phyloP scores from a whole-genome alignment of 2,329 filamentous ascomycete genomes.

The Calonectria hawksworthii region DNA sequence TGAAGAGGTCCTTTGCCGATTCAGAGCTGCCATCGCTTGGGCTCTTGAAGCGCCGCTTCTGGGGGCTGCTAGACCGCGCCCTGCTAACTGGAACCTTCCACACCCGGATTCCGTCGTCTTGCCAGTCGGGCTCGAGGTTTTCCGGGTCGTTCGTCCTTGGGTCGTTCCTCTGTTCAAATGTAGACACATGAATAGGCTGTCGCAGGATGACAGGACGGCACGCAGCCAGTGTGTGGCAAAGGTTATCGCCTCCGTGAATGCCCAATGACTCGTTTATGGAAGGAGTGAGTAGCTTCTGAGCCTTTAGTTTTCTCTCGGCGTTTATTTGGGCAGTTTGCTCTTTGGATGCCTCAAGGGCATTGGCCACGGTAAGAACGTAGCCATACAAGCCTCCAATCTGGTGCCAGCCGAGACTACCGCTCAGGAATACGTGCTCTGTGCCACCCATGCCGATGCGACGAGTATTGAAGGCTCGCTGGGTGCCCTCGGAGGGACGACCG shows the following conservation, averaged over 20 bases:
- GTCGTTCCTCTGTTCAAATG: constrained; percentile 74
- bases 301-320: constrained; percentile 56
- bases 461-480: constrained; percentile 82
- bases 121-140: constrained; percentile 73
- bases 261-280: constrained; percentile 59
- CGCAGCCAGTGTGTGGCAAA: constrained; percentile 85
- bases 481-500: constrained; percentile 86
- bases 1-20: constrained; percentile 23
- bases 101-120: constrained; percentile 83
- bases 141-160: constrained; percentile 48
- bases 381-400: constrained; percentile 87
- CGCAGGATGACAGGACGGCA: constrained; percentile 88
- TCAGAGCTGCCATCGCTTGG: constrained; percentile 28
- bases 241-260: constrained; percentile 86
- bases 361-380: constrained; percentile 86
- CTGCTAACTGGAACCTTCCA: constrained; percentile 79
- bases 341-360: constrained; percentile 66
- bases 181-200: constrained; percentile 80
- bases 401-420: constrained; percentile 81
- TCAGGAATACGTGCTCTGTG: constrained; percentile 84
- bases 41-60: constrained; percentile 50
- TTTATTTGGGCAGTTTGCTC: constrained; percentile 58
- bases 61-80: constrained; percentile 51
- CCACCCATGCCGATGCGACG: constrained; percentile 75
- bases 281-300: constrained; percentile 46